phyloP scores from a whole-genome alignment of 495 filamentous ascomycete species.

The Penicillium soppii region DNA sequence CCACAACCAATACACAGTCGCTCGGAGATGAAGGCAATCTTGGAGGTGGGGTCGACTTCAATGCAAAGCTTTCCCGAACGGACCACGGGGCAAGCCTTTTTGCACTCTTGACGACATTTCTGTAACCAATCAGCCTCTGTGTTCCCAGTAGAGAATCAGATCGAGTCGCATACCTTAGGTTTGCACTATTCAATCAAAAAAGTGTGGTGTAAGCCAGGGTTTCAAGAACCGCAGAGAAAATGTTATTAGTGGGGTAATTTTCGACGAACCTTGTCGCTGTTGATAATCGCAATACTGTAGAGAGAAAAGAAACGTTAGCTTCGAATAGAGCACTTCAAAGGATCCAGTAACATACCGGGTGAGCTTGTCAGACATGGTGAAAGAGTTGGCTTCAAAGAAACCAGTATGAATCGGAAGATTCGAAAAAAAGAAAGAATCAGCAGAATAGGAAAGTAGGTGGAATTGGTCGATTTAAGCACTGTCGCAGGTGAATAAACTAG shows the following conservation, averaged over 20 bases:
- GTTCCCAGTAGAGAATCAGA: not conserved
- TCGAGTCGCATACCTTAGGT: constrained; percentile 69
- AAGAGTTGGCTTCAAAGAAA: constrained; percentile 24
- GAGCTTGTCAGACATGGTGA: constrained; percentile 79
- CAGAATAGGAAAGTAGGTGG: constrained; percentile 7
- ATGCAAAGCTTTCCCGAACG: constrained; percentile 97
- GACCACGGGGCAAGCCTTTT: constrained; percentile 98
- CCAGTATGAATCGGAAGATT: constrained; percentile 12
- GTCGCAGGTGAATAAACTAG: constrained; percentile 12
- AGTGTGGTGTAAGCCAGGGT: constrained; percentile 30
- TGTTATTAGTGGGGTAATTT: constrained; percentile 32
- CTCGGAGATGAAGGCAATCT: constrained; percentile 98
- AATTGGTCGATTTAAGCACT: constrained; percentile 16
- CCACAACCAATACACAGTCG: constrained; percentile 94
- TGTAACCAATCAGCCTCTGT: constrained; percentile 30
- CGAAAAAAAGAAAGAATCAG: constrained; percentile 14
- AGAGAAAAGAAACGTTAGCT: constrained; percentile 18
- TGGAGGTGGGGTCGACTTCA: constrained; percentile 85
- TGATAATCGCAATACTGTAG: constrained; percentile 93
- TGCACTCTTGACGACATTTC: constrained; percentile 99
- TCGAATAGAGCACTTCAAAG: not conserved
- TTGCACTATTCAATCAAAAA: constrained; percentile 68
- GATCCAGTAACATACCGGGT: constrained; percentile 59
- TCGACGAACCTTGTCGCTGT: constrained; percentile 82
- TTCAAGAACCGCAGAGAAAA: constrained; percentile 10